phyloP scores from a whole-genome alignment of 140 eudicot genomes.

The Ambrosia hybrid region DNA sequence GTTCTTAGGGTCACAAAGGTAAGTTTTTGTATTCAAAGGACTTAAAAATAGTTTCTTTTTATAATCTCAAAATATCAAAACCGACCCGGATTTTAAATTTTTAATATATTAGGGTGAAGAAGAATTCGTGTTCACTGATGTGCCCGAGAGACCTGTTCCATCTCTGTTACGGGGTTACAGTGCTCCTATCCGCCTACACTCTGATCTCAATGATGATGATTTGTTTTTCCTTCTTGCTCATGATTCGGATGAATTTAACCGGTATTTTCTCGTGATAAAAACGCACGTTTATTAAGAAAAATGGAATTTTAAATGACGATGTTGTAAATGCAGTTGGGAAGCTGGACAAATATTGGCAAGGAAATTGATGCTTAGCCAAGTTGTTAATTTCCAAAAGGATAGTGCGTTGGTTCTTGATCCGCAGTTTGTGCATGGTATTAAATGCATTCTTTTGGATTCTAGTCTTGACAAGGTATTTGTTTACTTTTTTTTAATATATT shows the following conservation, averaged over 20 bases:
- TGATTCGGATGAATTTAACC: too few relatives aligned
- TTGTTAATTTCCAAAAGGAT: slow-evolving; percentile 81
- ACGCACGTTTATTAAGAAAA: too few relatives aligned
- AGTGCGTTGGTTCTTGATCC: slow-evolving; percentile 64
- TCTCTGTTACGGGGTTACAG: slow-evolving; percentile 87
- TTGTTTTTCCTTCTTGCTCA: too few relatives aligned
- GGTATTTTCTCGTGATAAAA: too few relatives aligned
- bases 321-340: too few relatives aligned
- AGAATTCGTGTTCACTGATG: slow-evolving; percentile 79
- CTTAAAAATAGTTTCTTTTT: too few relatives aligned
- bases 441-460: slow-evolving; percentile 64
- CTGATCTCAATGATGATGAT: too few relatives aligned
- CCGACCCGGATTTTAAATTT: background rate
- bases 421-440: slow-evolving; percentile 72
- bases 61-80: background rate
- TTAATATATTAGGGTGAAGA: slow-evolving; percentile 65
- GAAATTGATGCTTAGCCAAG: too few relatives aligned
- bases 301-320: too few relatives aligned
- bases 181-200: too few relatives aligned
- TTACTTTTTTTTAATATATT: background rate
- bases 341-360: too few relatives aligned
- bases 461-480: slow-evolving; percentile 79
- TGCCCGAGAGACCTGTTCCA: slow-evolving; percentile 76
- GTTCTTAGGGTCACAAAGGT: slow-evolving; percentile 93
- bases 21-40: slow-evolving; percentile 14